Percentiles rank a stretch among this genome's conserved stretches.
phyloP scores from a whole-genome alignment of 2,329 filamentous ascomycete genomes.

The Gnomoniopsis smithogilvyi region DNA sequence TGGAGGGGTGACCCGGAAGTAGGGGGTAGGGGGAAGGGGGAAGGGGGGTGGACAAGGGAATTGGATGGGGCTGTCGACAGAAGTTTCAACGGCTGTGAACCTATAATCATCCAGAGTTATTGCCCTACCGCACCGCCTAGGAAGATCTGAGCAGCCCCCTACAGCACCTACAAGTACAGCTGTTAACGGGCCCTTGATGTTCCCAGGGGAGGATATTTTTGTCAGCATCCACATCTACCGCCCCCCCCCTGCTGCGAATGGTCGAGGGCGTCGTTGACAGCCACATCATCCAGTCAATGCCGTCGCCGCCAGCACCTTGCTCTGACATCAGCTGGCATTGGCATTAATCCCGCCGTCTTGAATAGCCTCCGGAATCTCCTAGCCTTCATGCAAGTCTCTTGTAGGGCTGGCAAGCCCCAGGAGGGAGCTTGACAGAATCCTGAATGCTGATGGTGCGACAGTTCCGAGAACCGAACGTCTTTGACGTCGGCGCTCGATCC shows the following conservation, averaged over 20 bases:
- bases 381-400: background rate
- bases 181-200: background rate
- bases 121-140: too few species aligned
- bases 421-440: background rate
- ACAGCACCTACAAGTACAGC: background rate
- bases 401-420: background rate
- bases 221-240: background rate
- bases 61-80: too few species aligned
- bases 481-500: background rate
- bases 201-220: background rate
- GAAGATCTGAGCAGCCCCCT: too few species aligned
- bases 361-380: background rate
- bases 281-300: background rate
- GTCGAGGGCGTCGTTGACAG: background rate
- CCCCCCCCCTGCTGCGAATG: background rate
- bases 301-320: background rate
- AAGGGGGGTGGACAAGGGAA: too few species aligned
- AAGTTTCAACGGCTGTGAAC: too few species aligned
- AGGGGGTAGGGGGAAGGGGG: too few species aligned
- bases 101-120: too few species aligned
- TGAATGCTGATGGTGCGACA: conserved; percentile 3
- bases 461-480: conserved; percentile 4
- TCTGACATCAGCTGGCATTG: background rate
- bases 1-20: too few species aligned
- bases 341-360: background rate